These are phyloP conservation scores for Echinosophora koreensis DNA, from an alignment of 306 rosid species.

Conservation along the genomic window DNA sequence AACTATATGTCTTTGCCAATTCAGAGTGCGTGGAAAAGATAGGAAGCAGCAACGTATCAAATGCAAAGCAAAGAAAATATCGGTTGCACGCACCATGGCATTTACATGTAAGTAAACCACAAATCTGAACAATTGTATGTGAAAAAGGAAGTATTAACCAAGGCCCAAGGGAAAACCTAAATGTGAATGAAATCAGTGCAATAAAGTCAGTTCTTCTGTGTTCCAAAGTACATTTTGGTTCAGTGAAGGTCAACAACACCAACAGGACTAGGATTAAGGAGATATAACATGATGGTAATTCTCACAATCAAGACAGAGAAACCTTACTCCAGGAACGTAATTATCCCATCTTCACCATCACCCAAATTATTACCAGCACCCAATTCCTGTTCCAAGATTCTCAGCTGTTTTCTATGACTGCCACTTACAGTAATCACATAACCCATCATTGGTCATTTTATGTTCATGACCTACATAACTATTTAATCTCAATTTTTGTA, in stretches of 20 bases:
- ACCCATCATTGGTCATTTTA: background rate
- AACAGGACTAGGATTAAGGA: background rate
- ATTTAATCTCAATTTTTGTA: background rate
- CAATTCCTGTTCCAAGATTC: background rate
- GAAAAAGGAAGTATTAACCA: constrained; percentile 13
- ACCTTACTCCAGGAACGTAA: background rate
- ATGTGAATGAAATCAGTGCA: constrained; percentile 22
- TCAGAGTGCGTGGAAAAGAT: background rate
- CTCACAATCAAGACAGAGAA: background rate
- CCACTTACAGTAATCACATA: background rate
- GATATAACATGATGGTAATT: constrained; percentile 18
- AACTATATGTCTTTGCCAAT: background rate
- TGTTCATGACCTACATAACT: background rate
- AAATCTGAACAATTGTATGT: background rate
- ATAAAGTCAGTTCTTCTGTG: background rate
- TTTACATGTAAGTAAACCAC: background rate
- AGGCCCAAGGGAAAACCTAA: background rate
- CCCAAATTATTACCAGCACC: constrained; percentile 3
- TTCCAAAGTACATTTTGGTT: background rate
- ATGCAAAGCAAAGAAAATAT: constrained; percentile 2
- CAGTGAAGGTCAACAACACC: constrained; percentile 26
- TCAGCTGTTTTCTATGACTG: constrained; percentile 10
- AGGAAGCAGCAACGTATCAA: background rate
- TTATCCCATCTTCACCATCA: constrained; percentile 4
- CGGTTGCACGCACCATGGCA: background rate